Evolutionary conservation across 176 grass and related monocot species (phyloP).

Genomic region (Carex myosuroides): DNA sequence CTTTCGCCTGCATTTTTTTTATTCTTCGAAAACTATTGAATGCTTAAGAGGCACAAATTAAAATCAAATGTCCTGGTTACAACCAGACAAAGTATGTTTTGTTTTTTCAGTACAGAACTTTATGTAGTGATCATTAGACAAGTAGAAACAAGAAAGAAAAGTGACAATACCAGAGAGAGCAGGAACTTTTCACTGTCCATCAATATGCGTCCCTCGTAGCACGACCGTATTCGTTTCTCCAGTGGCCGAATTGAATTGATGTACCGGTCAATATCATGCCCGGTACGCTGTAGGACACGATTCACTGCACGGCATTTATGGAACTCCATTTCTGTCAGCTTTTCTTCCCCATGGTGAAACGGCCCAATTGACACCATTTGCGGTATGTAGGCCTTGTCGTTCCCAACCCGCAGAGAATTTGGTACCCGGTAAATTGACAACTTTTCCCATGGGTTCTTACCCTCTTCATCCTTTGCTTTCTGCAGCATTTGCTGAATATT

Average conservation of each 20-base stretch:
- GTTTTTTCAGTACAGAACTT: too few species aligned
- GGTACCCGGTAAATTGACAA: conserved; percentile 90
- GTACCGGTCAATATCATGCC: conserved; percentile 49
- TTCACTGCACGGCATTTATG: conserved; percentile 95
- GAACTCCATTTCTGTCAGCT: conserved; percentile 69
- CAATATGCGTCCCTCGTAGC: conserved; percentile 53
- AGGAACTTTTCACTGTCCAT: conserved; percentile 49
- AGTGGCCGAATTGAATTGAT: conserved; percentile 36
- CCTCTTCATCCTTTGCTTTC: conserved; percentile 50
- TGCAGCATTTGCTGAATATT: conserved; percentile 54
- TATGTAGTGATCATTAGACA: too few species aligned
- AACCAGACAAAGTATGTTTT: too few species aligned
- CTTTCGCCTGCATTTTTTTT: too few species aligned
- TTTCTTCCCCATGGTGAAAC: conserved; percentile 50
- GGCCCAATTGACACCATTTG: conserved; percentile 79
- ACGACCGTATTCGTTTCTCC: conserved; percentile 50
- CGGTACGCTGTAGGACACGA: conserved; percentile 57
- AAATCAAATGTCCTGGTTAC: too few species aligned
- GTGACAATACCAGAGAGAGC: conserved; percentile 9
- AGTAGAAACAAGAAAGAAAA: too few species aligned
- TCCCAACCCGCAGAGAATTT: conserved; percentile 61
- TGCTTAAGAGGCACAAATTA: too few species aligned
- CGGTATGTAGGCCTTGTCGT: conserved; percentile 72
- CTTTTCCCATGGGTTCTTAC: conserved; percentile 46
- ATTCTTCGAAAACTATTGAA: too few species aligned